Evolutionary conservation across 108 stramenopile species (phyloP).

Genomic region (Skeletonema marinoi): DNA sequence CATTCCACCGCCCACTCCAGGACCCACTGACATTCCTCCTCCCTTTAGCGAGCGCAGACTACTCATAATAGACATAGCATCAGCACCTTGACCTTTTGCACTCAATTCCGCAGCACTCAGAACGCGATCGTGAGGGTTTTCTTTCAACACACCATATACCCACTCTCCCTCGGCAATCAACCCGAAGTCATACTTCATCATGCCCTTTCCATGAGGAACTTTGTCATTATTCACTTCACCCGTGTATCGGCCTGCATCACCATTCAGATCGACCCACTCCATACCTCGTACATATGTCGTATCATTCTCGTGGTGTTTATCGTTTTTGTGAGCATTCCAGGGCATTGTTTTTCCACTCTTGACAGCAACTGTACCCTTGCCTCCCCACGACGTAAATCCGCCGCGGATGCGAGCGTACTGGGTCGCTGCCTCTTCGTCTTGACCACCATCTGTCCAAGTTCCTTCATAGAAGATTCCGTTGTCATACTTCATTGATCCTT

Average conservation of each 20-base stretch:
- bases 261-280: constrained; percentile 13
- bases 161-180: constrained; percentile 55
- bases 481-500: constrained; percentile 8
- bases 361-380: constrained; percentile 4
- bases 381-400: constrained; percentile 2
- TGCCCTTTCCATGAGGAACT: constrained; percentile 55
- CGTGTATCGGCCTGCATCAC: background rate
- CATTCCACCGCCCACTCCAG: constrained; percentile 1
- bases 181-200: constrained; percentile 57
- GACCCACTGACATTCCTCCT: background rate
- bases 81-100: background rate
- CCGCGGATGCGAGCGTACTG: background rate
- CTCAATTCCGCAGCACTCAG: constrained; percentile 8
- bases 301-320: background rate
- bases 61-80: background rate
- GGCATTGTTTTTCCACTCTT: constrained; percentile 3
- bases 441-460: constrained; percentile 1
- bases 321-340: background rate
- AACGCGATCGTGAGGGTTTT: constrained; percentile 46
- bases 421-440: background rate
- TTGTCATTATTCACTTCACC: background rate
- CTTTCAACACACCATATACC: constrained; percentile 34
- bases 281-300: background rate
- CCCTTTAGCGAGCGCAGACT: background rate
- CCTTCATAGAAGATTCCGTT: constrained; percentile 6